Evolutionary conservation across 2,329 filamentous ascomycete genomes (phyloP).

Genomic region (Massarina eburnea): DNA sequence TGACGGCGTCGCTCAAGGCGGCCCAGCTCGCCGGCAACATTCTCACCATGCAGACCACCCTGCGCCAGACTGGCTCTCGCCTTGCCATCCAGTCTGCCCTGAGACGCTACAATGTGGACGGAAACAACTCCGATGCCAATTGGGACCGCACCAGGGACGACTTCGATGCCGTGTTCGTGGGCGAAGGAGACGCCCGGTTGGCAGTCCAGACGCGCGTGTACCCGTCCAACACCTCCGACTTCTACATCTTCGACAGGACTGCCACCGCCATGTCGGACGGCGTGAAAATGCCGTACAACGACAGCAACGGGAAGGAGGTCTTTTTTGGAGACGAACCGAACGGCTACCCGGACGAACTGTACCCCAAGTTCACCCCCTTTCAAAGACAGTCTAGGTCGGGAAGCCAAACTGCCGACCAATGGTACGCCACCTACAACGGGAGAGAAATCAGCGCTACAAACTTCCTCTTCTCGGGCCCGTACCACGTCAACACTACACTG

Average conservation of each 20-base stretch:
- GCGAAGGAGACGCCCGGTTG: conserved; percentile 49
- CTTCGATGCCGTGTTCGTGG: conserved; percentile 69
- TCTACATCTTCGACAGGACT: conserved; percentile 44
- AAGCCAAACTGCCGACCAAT: conserved; percentile 40
- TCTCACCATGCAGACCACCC: conserved; percentile 74
- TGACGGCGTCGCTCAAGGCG: conserved; percentile 85
- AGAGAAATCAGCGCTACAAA: conserved; percentile 47
- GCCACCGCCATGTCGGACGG: conserved; percentile 44
- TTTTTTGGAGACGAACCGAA: conserved; percentile 61
- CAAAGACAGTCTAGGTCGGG: conserved; percentile 25
- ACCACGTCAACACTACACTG: conserved; percentile 70
- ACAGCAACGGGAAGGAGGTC: conserved; percentile 59
- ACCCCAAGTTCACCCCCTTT: conserved; percentile 74
- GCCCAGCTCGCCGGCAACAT: conserved; percentile 78
- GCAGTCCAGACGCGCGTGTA: conserved; percentile 75
- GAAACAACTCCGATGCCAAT: conserved; percentile 55
- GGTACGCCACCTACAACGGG: conserved; percentile 48
- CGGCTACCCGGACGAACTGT: conserved; percentile 74
- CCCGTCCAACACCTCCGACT: conserved; percentile 65
- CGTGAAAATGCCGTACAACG: conserved; percentile 65
- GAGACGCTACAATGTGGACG: conserved; percentile 57
- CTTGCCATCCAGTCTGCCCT: conserved; percentile 57
- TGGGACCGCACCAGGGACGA: conserved; percentile 67
- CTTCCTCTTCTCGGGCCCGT: conserved; percentile 75
- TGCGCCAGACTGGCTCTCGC: conserved; percentile 69